Percentiles rank a stretch among this genome's conserved stretches.
phyloP scores from a whole-genome alignment of 495 filamentous ascomycete species.

The Glarea lozoyensis region DNA sequence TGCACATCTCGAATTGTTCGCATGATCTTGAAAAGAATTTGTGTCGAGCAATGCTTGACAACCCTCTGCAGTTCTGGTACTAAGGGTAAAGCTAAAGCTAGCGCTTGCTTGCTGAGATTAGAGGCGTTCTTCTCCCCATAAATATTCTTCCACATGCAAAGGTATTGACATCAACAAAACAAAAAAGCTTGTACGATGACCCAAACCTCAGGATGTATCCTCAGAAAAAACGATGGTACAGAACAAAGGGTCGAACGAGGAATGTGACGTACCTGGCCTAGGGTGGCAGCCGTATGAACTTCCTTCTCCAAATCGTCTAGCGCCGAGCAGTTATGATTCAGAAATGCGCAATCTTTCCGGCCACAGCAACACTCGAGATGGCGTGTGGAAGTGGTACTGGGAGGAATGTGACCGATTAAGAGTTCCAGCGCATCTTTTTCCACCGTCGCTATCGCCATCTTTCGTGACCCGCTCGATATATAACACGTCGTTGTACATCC shows the following conservation, averaged over 20 bases:
- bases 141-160: too few relatives aligned
- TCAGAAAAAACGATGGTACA: not conserved
- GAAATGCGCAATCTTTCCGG: slow-evolving; percentile 64
- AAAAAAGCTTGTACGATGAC: not conserved
- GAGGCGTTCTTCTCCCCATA: too few relatives aligned
- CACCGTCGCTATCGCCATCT: not conserved
- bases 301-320: slow-evolving; percentile 78
- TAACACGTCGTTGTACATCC: not conserved
- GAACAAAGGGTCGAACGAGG: slow-evolving; percentile 6
- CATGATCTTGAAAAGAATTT: too few relatives aligned
- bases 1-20: slow-evolving; percentile 8
- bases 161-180: slow-evolving; percentile 7
- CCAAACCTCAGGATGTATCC: too few relatives aligned
- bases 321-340: slow-evolving; percentile 68
- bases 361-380: slow-evolving; percentile 72
- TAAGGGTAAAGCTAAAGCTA: too few relatives aligned
- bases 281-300: slow-evolving; percentile 70
- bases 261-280: slow-evolving; percentile 68
- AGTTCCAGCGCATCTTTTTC: slow-evolving; percentile 9
- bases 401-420: slow-evolving; percentile 19
- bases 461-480: not conserved
- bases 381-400: not conserved
- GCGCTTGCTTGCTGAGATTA: too few relatives aligned
- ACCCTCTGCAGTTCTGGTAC: not conserved
- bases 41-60: not conserved